A percentile compares a stretch with the other conserved stretches of the same genome.
Conservation (phyloP, 768 basidiomycete species). For the Myochromella boudieri region DNA sequence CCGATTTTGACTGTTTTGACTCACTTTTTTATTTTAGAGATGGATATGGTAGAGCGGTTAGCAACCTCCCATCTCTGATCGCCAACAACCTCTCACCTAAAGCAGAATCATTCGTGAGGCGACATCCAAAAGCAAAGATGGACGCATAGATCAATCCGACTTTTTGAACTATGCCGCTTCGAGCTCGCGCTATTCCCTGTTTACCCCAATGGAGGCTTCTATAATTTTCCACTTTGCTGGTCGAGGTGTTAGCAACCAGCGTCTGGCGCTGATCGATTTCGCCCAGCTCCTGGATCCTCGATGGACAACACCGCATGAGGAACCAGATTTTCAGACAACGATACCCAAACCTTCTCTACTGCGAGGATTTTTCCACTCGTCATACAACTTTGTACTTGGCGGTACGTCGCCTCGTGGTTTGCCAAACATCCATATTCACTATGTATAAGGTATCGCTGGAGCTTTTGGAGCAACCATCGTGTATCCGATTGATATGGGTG, state of each 20-base stretch:
- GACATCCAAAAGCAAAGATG: conserved; percentile 87
- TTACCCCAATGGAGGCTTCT: conserved; percentile 97
- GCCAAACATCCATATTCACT: conserved; percentile 15
- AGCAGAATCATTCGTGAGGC: conserved; percentile 85
- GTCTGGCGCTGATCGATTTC: conserved; percentile 88
- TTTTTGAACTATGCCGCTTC: conserved; percentile 88
- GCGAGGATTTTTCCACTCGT: conserved; percentile 62
- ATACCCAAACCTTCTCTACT: conserved; percentile 41
- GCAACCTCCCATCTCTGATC: conserved; percentile 9
- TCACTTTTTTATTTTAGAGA: conserved; percentile 49
- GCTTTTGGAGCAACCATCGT: conserved; percentile 96
- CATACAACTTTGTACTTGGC: conserved; percentile 87
- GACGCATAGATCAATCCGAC: conserved; percentile 93
- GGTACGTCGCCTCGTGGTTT: conserved; percentile 37
- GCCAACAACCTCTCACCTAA: conserved; percentile 8
- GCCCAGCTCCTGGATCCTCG: conserved; percentile 89
- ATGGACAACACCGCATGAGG: conserved; percentile 74
- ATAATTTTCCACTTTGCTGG: conserved; percentile 98
- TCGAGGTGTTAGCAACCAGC: conserved; percentile 65
- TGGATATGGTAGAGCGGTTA: conserved; percentile 94
- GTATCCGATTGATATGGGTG: conserved; percentile 93
- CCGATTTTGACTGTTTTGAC: background rate
- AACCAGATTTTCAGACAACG: conserved; percentile 32
- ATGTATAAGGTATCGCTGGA: conserved; percentile 78
- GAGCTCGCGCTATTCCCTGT: conserved; percentile 89